Evolutionary conservation across 106 monocot species (phyloP).

Genomic region (Narthecium ossifragum): DNA sequence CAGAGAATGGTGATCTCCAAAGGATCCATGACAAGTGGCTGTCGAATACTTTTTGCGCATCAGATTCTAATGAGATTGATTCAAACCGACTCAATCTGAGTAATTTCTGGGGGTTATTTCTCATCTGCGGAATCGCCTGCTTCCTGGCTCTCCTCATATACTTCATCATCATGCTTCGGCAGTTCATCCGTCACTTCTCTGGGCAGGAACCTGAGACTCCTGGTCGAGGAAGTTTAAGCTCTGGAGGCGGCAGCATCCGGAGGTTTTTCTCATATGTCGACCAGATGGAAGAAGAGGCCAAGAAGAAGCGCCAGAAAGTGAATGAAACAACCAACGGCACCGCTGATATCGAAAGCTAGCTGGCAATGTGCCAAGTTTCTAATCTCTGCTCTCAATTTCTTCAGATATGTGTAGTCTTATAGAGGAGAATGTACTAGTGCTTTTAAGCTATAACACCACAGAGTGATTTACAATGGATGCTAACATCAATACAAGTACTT

Average conservation of each 20-base stretch:
- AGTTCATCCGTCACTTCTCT: slow-evolving; percentile 11
- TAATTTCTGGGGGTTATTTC: slow-evolving; percentile 27
- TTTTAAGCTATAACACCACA: too few species aligned
- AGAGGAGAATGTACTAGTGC: too few species aligned
- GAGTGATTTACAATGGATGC: too few species aligned
- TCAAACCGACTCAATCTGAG: slow-evolving; percentile 21
- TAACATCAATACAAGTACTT: too few species aligned
- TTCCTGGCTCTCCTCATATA: slow-evolving; percentile 27
- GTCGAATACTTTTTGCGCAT: slow-evolving; percentile 15
- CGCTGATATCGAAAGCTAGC: not conserved
- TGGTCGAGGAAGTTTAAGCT: slow-evolving; percentile 4
- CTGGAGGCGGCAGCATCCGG: slow-evolving; percentile 7
- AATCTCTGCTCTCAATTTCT: too few species aligned
- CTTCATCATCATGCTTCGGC: slow-evolving; percentile 6
- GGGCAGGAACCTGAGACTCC: slow-evolving; percentile 2
- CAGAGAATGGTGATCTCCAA: not conserved
- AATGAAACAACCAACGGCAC: not conserved
- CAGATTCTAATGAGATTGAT: slow-evolving; percentile 8
- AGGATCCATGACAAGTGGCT: slow-evolving; percentile 24
- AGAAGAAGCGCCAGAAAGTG: not conserved
- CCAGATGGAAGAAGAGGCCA: slow-evolving; percentile 12
- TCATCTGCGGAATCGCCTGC: slow-evolving; percentile 34
- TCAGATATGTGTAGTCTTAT: too few species aligned
- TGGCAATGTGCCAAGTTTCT: too few species aligned
- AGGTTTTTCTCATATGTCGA: slow-evolving; percentile 25